These are phyloP conservation scores for Erodium trifolium DNA, from an alignment of 441 rosid genomes.

Conservation along the genomic window DNA sequence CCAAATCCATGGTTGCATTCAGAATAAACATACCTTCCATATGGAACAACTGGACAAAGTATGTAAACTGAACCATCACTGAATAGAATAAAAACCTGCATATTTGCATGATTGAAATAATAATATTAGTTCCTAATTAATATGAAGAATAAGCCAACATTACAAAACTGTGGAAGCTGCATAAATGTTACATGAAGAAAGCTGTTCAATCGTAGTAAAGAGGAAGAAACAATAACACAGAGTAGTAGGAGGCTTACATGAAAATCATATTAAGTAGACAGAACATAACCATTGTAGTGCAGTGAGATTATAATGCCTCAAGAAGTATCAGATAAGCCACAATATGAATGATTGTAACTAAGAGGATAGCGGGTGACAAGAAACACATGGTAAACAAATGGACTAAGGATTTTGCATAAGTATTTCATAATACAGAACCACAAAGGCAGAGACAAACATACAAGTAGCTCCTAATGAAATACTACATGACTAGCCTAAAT, in stretches of 20 bases:
- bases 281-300: not conserved
- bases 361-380: not conserved
- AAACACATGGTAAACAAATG: not conserved
- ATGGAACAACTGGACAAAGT: slow-evolving; percentile 85
- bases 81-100: slow-evolving; percentile 80
- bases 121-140: slow-evolving; percentile 3
- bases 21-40: slow-evolving; percentile 56
- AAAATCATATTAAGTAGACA: not conserved
- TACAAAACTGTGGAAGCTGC: not conserved
- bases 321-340: not conserved
- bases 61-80: slow-evolving; percentile 77
- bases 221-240: not conserved
- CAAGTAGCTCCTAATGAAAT: not conserved
- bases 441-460: not conserved
- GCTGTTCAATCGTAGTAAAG: not conserved
- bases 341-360: not conserved
- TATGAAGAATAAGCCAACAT: not conserved
- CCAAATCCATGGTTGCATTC: slow-evolving; percentile 7
- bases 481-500: not conserved
- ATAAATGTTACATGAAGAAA: not conserved
- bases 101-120: slow-evolving; percentile 11
- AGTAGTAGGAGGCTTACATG: not conserved
- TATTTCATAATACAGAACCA: slow-evolving; percentile 9
- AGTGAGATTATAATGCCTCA: not conserved
- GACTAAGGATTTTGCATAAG: not conserved